Evolutionary conservation across 2,329 filamentous ascomycete species (phyloP).

Genomic region (Epichloe hybrida): DNA sequence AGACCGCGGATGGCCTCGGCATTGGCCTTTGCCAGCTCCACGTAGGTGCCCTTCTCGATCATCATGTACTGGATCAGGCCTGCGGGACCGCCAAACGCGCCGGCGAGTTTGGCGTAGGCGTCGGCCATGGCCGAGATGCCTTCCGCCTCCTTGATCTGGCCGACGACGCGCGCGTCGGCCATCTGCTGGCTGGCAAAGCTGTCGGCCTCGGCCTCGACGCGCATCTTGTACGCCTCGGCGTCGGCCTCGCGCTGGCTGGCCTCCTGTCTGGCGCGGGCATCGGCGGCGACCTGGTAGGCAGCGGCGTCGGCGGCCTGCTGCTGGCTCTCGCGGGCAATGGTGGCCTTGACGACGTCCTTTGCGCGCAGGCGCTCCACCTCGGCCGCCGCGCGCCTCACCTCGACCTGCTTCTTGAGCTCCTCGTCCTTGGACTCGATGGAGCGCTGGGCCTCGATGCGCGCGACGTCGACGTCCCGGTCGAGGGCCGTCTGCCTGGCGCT

Average conservation of each 20-base stretch:
- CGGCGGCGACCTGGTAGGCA: conserved; percentile 51
- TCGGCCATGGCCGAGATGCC: conserved; percentile 65
- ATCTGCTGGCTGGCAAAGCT: conserved; percentile 28
- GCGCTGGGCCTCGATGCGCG: conserved; percentile 59
- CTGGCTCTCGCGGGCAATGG: conserved; percentile 51
- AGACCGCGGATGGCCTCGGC: conserved; percentile 61
- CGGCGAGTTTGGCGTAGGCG: conserved; percentile 59
- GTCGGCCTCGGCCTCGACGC: conserved; percentile 20
- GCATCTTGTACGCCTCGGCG: too few species aligned
- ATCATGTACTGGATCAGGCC: conserved; percentile 76
- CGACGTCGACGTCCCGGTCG: conserved; percentile 60
- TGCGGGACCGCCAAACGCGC: conserved; percentile 63
- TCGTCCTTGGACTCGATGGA: conserved; percentile 64
- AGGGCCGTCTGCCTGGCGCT: conserved; percentile 60
- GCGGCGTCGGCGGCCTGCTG: conserved; percentile 54
- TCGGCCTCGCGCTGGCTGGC: conserved; percentile 5
- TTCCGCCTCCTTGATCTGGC: conserved; percentile 60
- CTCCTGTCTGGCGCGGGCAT: conserved; percentile 43
- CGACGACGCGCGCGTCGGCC: conserved; percentile 45
- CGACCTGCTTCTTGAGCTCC: conserved; percentile 65
- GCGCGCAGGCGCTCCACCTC: conserved; percentile 72
- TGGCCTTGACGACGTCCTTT: conserved; percentile 64
- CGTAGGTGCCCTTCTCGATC: conserved; percentile 71
- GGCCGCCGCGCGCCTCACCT: conserved; percentile 63
- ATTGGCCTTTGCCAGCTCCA: conserved; percentile 66